These are phyloP conservation scores for Xylariaceae sp. DNA, from an alignment of 2,329 filamentous ascomycete genomes.

Conservation along the genomic window DNA sequence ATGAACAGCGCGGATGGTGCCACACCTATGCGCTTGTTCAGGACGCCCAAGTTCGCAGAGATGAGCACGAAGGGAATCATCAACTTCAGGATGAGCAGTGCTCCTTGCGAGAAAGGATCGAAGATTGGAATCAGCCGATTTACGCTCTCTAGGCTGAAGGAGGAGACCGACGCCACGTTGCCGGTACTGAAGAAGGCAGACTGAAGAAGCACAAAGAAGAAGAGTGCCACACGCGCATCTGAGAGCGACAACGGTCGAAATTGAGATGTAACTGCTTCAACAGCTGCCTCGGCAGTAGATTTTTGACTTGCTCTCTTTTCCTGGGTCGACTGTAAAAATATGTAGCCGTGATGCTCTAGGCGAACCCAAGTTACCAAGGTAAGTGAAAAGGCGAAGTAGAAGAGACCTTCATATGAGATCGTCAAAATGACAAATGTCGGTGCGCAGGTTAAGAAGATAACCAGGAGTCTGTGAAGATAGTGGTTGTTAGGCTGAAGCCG, in stretches of 20 bases:
- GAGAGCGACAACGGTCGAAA: slow-evolving; percentile 75
- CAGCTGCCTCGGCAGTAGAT: slow-evolving; percentile 28
- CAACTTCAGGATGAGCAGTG: slow-evolving; percentile 85
- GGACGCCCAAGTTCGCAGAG: slow-evolving; percentile 90
- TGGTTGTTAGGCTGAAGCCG: slow-evolving; percentile 80
- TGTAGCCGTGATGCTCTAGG: slow-evolving; percentile 81
- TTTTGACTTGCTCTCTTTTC: slow-evolving; percentile 28
- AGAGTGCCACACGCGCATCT: slow-evolving; percentile 88
- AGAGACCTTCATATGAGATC: slow-evolving; percentile 95
- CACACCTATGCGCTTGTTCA: slow-evolving; percentile 84
- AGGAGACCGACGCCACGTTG: slow-evolving; percentile 92
- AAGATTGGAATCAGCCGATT: slow-evolving; percentile 88
- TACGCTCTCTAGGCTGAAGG: slow-evolving; percentile 92
- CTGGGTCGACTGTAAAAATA: slow-evolving; percentile 45
- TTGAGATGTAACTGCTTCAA: slow-evolving; percentile 32
- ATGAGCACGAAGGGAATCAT: slow-evolving; percentile 93
- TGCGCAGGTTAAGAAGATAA: slow-evolving; percentile 91
- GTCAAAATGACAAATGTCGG: slow-evolving; percentile 95
- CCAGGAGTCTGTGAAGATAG: slow-evolving; percentile 86
- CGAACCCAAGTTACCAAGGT: slow-evolving; percentile 87
- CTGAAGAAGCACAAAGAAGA: slow-evolving; percentile 94
- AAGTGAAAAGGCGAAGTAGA: slow-evolving; percentile 88
- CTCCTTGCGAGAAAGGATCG: slow-evolving; percentile 89
- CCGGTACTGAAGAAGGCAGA: slow-evolving; percentile 97
- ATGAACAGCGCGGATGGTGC: slow-evolving; percentile 92